These are phyloP conservation scores for Quercus berberidifolia DNA, from an alignment of 306 rosid species.

Conservation along the genomic window DNA sequence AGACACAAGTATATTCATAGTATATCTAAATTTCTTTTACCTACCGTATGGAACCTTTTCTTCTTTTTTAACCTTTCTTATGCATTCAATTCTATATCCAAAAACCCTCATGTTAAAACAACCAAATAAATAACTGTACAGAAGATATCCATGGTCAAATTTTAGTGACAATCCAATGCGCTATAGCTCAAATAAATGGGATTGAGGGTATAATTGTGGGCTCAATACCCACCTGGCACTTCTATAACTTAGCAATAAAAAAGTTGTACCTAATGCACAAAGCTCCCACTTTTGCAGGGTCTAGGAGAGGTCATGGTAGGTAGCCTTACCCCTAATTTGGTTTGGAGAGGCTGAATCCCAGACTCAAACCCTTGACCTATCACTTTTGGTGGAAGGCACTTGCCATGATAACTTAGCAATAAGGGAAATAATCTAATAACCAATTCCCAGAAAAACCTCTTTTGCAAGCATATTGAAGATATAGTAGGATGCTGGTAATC, in stretches of 20 bases:
- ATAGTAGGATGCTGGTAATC: conserved; percentile 14
- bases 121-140: not conserved
- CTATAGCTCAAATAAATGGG: not conserved
- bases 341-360: too few species aligned
- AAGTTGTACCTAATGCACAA: too few species aligned
- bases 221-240: not conserved
- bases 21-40: not conserved
- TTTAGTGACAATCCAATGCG: not conserved
- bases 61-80: not conserved
- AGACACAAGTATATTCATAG: not conserved
- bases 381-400: too few species aligned
- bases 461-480: conserved; percentile 7
- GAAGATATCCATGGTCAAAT: not conserved
- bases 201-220: not conserved
- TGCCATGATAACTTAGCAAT: not conserved
- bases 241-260: not conserved
- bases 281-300: too few species aligned
- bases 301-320: too few species aligned
- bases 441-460: not conserved
- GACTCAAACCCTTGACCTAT: too few species aligned
- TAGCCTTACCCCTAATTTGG: too few species aligned
- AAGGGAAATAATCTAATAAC: not conserved
- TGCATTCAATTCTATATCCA: not conserved
- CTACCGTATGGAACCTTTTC: not conserved
- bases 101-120: not conserved